Base-by-base conservation (phyloP, 2,329 filamentous ascomycete genomes). In the Alternaria triticimaculans region DNA sequence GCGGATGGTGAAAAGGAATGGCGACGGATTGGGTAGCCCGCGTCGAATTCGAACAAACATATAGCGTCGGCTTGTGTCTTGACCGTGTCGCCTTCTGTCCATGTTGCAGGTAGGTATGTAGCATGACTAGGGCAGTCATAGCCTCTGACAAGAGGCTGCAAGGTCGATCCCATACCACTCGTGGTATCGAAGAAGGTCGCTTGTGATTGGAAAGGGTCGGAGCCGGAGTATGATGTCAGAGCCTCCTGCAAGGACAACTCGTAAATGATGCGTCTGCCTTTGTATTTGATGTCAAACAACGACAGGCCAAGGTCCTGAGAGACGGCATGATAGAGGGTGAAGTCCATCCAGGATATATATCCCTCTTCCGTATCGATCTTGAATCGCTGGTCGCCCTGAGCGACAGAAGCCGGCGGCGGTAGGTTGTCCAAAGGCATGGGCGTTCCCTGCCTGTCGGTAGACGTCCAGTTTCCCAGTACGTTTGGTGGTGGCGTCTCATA, bases 241-340 rank as follows among this genome's bases (percentile, higher is more conserved):
- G 86, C 86, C 72, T 88, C 86, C 70, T 88, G 84, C 0, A 88
- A 75, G 3, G 83, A 66, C 2, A 89, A 78, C 64, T 88, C 86
- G 60, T 88, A 88, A 11, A 88, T 76, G 7, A 89, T 73, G 7
- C 85, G 79, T 62, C 87, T 80, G n/a, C 84, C 85, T 68, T 87
- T 85, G 79, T 84, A 87, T 18, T 80, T 76, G 48, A 89, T 83
- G 62, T 88, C 82, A 68, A 83, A 84, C 0, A 88, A 76, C 0
- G 80, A 69, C 41, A 88, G 77, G 0, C 86, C 87, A 0, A 80
- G 80, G 60, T 86, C 85, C 9, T 81, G 77, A 1, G 78, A 81
- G 54, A 86, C 85, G 4, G 78, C 79, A n/a, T 87, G 76, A 67
- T 84, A 88, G 69, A 88, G 87, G 58, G 72, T 78, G 65, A 82